Percentiles rank a stretch among this genome's conserved stretches.
Evolutionary conservation across 768 basidiomycete species (phyloP).

Genomic region (Tylopilus subfusipes): DNA sequence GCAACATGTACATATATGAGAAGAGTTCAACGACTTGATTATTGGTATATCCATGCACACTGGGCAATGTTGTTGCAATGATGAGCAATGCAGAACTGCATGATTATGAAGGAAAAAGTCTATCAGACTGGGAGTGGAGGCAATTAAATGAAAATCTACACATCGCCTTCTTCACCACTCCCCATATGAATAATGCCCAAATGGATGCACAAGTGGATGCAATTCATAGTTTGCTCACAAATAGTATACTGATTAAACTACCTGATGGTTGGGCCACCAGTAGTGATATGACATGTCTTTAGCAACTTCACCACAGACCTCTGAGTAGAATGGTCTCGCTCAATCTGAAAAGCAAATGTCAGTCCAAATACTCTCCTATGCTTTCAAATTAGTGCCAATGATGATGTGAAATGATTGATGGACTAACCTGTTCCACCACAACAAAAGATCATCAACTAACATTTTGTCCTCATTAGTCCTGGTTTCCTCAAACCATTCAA

Average conservation of each 20-base stretch:
- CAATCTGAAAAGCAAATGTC: background rate
- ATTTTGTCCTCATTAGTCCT: too few species aligned
- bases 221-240: background rate
- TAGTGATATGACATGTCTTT: background rate
- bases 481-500: slow-evolving; percentile 4
- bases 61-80: background rate
- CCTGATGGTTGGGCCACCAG: background rate
- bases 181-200: too few species aligned
- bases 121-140: background rate
- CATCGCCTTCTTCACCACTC: background rate
- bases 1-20: background rate
- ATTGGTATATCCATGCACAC: background rate
- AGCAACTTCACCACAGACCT: background rate
- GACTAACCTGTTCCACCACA: background rate
- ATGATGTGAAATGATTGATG: background rate
- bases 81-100: background rate
- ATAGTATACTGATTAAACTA: background rate
- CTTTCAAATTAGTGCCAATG: background rate
- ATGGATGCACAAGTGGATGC: background rate
- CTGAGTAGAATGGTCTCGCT: too few species aligned
- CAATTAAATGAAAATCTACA: background rate
- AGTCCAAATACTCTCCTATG: background rate
- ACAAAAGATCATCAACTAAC: background rate
- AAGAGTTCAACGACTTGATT: background rate
- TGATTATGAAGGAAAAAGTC: background rate